Evolutionary conservation across 352 stramenopile genomes (phyloP), one percentile per base, ranked within the genome.

Genomic region (Globisporangium spiculum): DNA sequence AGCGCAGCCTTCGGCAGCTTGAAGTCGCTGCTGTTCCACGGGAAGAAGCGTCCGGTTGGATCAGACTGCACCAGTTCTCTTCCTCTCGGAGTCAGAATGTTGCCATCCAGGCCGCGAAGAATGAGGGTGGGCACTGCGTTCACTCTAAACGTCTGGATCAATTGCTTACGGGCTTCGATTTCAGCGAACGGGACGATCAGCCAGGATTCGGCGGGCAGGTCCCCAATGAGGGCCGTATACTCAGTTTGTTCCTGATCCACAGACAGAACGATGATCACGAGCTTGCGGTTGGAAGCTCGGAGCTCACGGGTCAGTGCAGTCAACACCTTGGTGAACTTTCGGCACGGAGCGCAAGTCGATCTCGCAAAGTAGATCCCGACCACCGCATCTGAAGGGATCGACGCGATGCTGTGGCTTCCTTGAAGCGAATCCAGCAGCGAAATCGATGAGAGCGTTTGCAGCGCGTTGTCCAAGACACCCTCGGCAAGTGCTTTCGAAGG

Each of bases 311-410:
- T 94, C 30, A 94, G 38, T 26, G 57, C 54, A 20, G 75, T 76
- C 27, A 96, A 60, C 46, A 64, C 56, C 52, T 86, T 90, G 7
- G 79, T 84, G 41, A 94, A 78, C 38, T 77, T 75, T 54, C 75
- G 78, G 60, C 87, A 94, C 18, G 71, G 66, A 10, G 61, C 57
- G 56, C 76, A 88, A 24, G 74, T 83, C 0, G 75, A 76, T 44
- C 79, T 72, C 2, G 81, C 75, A 66, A 96, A 95, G 69, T 92
- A 93, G 30, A 96, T 85, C 12, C 83, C 85, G 41, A 95, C 77
- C 6, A 95, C 79, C 30, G 86, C 72, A 26, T 86, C 72, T 4
- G 76, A 48, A 27, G 84, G 66, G 36, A 94, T 78, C 0, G 69
- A 69, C 22, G 83, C 71, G 38, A 96, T 70, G 5, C 66, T 81